Evolutionary conservation across 441 rosid genomes (phyloP).

Genomic region (Macaranga tanarius): DNA sequence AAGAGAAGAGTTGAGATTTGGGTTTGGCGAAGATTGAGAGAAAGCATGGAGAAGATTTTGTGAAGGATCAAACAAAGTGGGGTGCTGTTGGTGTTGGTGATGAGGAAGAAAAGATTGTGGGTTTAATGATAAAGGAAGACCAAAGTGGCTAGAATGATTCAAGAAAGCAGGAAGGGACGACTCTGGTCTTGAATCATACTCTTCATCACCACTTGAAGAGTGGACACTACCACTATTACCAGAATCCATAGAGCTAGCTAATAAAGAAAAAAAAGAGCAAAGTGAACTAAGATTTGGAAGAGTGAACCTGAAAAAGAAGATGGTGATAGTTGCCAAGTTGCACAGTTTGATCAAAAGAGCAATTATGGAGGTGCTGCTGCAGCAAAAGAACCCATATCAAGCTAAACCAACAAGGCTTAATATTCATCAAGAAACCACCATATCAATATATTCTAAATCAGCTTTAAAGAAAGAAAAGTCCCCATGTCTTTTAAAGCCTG

Average conservation of each 20-base stretch:
- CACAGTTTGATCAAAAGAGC: constrained; percentile 9
- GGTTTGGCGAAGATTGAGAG: constrained; percentile 34
- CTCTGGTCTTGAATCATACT: constrained; percentile 52
- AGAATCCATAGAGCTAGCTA: constrained; percentile 55
- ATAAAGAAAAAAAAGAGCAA: background rate
- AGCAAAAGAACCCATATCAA: constrained; percentile 25
- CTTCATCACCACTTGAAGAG: constrained; percentile 73
- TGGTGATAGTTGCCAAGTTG: constrained; percentile 24
- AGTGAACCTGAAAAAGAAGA: constrained; percentile 18
- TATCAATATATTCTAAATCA: constrained; percentile 24
- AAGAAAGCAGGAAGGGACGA: constrained; percentile 42
- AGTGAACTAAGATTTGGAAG: background rate
- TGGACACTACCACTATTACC: constrained; percentile 72
- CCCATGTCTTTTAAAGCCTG: constrained; percentile 26
- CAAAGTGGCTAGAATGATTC: constrained; percentile 36
- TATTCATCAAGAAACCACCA: background rate
- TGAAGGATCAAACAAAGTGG: constrained; percentile 44
- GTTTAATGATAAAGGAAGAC: constrained; percentile 26
- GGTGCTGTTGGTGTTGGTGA: constrained; percentile 35
- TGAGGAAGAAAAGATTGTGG: constrained; percentile 31
- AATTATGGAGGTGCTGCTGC: constrained; percentile 16
- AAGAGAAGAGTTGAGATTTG: constrained; percentile 30
- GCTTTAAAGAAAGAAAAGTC: constrained; percentile 35
- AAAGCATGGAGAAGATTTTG: constrained; percentile 37
- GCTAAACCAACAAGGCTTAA: constrained; percentile 5